Base-by-base conservation (phyloP, 2,329 filamentous ascomycete species). In the Aspergillus udagawae region DNA sequence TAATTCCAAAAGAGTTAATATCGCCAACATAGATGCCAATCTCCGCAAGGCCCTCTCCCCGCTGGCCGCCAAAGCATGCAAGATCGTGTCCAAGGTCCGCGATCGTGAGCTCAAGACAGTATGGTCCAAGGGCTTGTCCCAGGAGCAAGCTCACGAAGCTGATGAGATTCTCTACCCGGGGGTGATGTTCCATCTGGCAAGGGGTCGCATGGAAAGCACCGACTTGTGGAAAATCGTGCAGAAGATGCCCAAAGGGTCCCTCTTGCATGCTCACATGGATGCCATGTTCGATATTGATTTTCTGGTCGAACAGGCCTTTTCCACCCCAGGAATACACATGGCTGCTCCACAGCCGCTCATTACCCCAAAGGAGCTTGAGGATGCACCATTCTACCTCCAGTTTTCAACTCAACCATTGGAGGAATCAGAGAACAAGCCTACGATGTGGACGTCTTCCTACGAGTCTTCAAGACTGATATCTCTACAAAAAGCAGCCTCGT, bases 101-200 rank as follows among this genome's bases (percentile, higher is more conserved):
- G 83, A 85, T 52, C 84, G 90, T 66, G 93, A 97, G 76, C 84
- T 87, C 67, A 79, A 82, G 53, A 87, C 85, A 2, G 78, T 93
- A 58, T 96, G 92, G 92, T 91, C 87, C 9, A 80, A 83, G 32
- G 82, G 85, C 49, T 84, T 89, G 51, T 89, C 93, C 66, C 86
- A 92, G 67, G 81, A 81, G 48, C 77, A 91, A 3, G 86, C 87
- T 3, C 82, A 83, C 61, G 77, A 84, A 55, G 78, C 77, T 27
- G 80, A 85, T 65, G 82, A 85, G 59, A 84, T 86, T 63, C 78
- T 93, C 52, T 91, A 89, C 70, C 91, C 91, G 0, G 92, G 92
- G 10, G 96, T 96, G 88, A 94, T 96, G 89, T 97, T 96, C 75
- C 87, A 84, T 38, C 81, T 93, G 38, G 91, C 91, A 65, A 93